Evolutionary conservation across 495 filamentous ascomycete genomes (phyloP), one percentile per base, ranked within the genome.

Genomic region (Aspergillus ostianus): DNA sequence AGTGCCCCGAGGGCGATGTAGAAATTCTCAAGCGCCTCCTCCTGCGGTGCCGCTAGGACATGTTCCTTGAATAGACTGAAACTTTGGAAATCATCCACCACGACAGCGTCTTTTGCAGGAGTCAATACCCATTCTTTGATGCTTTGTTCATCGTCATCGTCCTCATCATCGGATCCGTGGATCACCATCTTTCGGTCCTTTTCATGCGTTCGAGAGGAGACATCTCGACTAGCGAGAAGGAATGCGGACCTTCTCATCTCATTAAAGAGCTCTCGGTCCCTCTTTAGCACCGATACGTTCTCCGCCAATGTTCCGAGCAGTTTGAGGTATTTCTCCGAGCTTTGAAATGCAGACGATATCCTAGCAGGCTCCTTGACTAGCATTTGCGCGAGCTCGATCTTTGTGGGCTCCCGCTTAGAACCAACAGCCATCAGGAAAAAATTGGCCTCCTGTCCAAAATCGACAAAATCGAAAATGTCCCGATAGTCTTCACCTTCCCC

Each of bases 401-500:
- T 93, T 2, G 87, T 96, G 0, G 95, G 95, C 68, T 98, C 93
- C 54, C 85, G 83, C 68, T 93, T 97, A 4, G 92, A 92, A 3
- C 95, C 95, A 56, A 90, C 88, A 53, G 87, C 87, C 64, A 92
- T 79, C 6, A 99, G 77, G 67, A 99, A 98, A 0, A 87, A 76
- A 64, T 98, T 97, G 4, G 91, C 93, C 66, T 93, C 85, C 53
- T 81, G 70, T 4, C 92, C 92, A 73, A 97, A 97, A 70, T 97
- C 89, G 4, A 98, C 91, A 73, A 96, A 99, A 69, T 97, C 92
- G 62, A 98, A 96, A 18, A 99, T 92, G 27, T 94, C 90, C 44
- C 83, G 87, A 64, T 93, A 98, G 20, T 85, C 77, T 57, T 87
- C 87, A 23, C 81, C 83, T 21, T 90, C 87, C 21, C 88, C 87